These are phyloP conservation scores for Apiosordaria backusii DNA, from an alignment of 495 filamentous ascomycete genomes.

Conservation along the genomic window DNA sequence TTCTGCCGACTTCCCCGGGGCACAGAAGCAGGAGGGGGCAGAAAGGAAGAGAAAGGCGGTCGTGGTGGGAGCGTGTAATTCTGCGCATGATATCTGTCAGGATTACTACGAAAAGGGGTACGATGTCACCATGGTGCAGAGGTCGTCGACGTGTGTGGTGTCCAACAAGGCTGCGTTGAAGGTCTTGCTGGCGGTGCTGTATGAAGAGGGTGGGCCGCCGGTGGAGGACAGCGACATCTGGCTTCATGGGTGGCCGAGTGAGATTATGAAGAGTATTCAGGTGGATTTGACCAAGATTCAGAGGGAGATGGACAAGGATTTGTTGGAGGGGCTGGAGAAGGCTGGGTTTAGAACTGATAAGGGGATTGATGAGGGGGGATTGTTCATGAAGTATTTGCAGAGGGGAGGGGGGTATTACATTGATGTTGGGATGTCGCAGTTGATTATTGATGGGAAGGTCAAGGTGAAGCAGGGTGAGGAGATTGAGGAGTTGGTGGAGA, in stretches of 20 bases:
- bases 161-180: slow-evolving; percentile 46
- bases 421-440: slow-evolving; percentile 69
- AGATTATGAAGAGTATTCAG: slow-evolving; percentile 56
- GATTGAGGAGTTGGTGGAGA: slow-evolving; percentile 55
- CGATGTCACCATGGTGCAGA: slow-evolving; percentile 80
- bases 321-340: slow-evolving; percentile 57
- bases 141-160: slow-evolving; percentile 69
- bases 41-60: slow-evolving; percentile 61
- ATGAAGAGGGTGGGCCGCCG: slow-evolving; percentile 58
- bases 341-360: slow-evolving; percentile 68
- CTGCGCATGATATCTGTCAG: slow-evolving; percentile 77
- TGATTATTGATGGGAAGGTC: slow-evolving; percentile 75
- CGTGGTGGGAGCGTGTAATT: slow-evolving; percentile 78
- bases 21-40: slow-evolving; percentile 30
- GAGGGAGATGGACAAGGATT: slow-evolving; percentile 48
- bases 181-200: slow-evolving; percentile 55
- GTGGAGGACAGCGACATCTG: slow-evolving; percentile 62
- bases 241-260: slow-evolving; percentile 52
- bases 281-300: slow-evolving; percentile 49
- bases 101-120: slow-evolving; percentile 78
- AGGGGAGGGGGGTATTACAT: slow-evolving; percentile 78
- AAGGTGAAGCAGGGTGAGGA: slow-evolving; percentile 69
- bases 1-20: slow-evolving; percentile 64
- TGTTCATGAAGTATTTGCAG: slow-evolving; percentile 73
- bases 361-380: slow-evolving; percentile 61